These are phyloP conservation scores for Saitozyma podzolica DNA, from an alignment of 768 basidiomycete species.

Conservation along the genomic window DNA sequence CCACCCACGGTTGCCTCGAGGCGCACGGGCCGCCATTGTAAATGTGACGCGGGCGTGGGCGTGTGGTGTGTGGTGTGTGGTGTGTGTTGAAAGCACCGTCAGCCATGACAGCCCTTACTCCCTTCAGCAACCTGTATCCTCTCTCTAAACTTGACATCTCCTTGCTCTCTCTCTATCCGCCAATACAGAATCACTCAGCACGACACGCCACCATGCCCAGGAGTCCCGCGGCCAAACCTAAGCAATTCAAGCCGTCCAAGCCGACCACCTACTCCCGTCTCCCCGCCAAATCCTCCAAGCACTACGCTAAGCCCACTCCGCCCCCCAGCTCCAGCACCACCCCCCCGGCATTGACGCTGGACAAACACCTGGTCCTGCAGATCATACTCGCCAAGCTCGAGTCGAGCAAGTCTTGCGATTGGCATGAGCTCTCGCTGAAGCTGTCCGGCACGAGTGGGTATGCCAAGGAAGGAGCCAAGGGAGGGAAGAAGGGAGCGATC, in stretches of 20 bases:
- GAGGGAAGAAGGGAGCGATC: slow-evolving; percentile 8
- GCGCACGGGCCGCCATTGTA: too few relatives aligned
- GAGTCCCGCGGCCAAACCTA: not conserved
- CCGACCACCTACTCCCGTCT: slow-evolving; percentile 2
- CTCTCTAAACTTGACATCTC: not conserved
- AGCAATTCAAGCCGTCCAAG: not conserved
- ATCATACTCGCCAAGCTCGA: slow-evolving; percentile 28
- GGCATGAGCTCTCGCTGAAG: slow-evolving; percentile 22
- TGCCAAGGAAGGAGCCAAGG: not conserved
- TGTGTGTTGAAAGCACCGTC: too few relatives aligned
- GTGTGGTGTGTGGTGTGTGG: too few relatives aligned
- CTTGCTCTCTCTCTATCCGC: not conserved
- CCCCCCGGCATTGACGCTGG: not conserved
- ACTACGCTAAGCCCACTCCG: slow-evolving; percentile 1
- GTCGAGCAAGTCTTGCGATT: slow-evolving; percentile 27
- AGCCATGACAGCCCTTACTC: too few relatives aligned
- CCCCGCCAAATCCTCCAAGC: not conserved
- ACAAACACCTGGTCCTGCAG: slow-evolving; percentile 16
- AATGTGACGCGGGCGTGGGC: too few relatives aligned
- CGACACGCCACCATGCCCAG: too few relatives aligned
- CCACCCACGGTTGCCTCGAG: not conserved
- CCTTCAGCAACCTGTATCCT: too few relatives aligned
- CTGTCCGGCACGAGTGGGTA: slow-evolving; percentile 2
- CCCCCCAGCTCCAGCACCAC: not conserved
- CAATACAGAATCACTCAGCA: not conserved